Evolutionary conservation across 495 filamentous ascomycete species (phyloP), one percentile per base, ranked within the genome.

Genomic region (Friedmanniomyces endolithicus): DNA sequence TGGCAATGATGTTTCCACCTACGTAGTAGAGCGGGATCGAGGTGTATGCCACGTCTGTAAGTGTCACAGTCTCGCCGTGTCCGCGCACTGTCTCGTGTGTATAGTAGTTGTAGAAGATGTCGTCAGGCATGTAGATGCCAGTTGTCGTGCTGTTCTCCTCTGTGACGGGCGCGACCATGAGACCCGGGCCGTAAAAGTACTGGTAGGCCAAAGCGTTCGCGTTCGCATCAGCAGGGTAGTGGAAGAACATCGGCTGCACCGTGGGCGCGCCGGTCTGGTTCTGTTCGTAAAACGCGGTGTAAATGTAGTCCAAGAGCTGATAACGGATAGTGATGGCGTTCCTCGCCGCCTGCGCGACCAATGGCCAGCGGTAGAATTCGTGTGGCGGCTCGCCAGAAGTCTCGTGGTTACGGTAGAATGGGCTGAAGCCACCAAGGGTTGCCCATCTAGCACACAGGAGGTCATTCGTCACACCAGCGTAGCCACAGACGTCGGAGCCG

Each of bases 391-490:
- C 66, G 46, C 64, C 69, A 29, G 70, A 50, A 12, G 69, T 70
- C 53, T 83, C 81, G 70, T 94, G 88, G 67, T 90, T 83, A 23
- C 88, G 82, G 73, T 82, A 94, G 74, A 95, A 95, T 0, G 87
- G 81, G 31, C 74, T 74, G 73, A 90, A 90, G 7, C 84, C 87
- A 12, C 85, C 86, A 0, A 90, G 75, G 17, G 74, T 81, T 0
- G 86, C 80, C 88, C 88, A 95, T n/a, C 87, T 82, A 6, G 87
- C 79, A 65, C 88, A 94, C 6, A 95, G 80, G 51, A 81, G 73
- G 64, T 89, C 85, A 9, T 78, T 90, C 0, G 86, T 85, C 67
- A 82, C 76, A 25, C 72, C 73, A 11, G 68, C 81, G 57, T 84
- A 94, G 0, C 88, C 88, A 64, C 88, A 94, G 11, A 87, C 81